Evolutionary conservation across 345 rosid species (phyloP).

Genomic region (Jatropha curcas): DNA sequence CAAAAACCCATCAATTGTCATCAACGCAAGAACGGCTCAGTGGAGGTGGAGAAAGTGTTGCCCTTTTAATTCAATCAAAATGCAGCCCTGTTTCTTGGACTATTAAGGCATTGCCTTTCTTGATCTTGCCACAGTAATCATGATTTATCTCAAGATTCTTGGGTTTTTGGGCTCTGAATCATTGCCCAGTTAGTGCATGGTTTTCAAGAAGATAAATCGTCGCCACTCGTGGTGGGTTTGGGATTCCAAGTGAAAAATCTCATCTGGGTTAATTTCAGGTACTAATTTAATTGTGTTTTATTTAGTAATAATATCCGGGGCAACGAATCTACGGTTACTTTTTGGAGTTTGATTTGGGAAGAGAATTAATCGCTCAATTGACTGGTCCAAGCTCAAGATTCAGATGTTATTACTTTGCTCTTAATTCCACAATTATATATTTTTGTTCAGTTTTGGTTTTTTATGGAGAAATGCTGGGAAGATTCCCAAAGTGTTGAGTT

Average conservation of each 20-base stretch:
- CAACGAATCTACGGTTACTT: conserved; percentile 15
- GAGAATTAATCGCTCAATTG: conserved; percentile 20
- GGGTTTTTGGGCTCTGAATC: conserved; percentile 4
- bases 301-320: no score
- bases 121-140: conserved; percentile 17
- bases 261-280: conserved; percentile 27
- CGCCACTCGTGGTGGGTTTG: neutral
- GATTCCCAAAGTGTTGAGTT: conserved; percentile 14
- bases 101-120: neutral
- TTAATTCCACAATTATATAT: conserved; percentile 7
- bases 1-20: conserved; percentile 6
- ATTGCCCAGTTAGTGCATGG: conserved; percentile 3
- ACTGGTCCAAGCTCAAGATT: neutral
- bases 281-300: neutral
- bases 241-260: conserved; percentile 10
- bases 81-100: conserved; percentile 7
- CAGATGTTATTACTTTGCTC: neutral
- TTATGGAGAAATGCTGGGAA: conserved; percentile 16
- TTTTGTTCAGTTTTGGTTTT: conserved; percentile 10
- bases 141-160: conserved; percentile 46
- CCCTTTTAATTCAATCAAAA: conserved; percentile 14
- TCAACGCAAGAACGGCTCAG: neutral
- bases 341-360: conserved; percentile 6
- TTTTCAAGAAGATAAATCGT: neutral
- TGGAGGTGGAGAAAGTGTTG: neutral